Base-by-base conservation (phyloP, 2,329 filamentous ascomycete species). In the Colletotrichum eleusines region DNA sequence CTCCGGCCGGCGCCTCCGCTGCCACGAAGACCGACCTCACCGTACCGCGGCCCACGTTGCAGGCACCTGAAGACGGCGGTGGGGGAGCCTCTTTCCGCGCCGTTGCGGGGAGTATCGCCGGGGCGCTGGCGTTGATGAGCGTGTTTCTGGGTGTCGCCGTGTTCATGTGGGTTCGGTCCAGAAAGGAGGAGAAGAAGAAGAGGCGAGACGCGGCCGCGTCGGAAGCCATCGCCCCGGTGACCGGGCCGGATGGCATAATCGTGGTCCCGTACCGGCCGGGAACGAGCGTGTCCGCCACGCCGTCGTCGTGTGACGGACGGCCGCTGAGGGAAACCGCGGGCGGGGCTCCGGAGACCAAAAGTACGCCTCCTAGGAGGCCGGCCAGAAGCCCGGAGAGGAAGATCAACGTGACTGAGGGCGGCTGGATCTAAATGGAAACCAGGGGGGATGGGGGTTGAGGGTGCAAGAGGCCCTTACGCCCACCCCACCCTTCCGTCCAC, bases 111-210 rank as follows among this genome's bases (percentile, higher is more conserved):
- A 58, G 58, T 31, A 48, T 69, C 11, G 46, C 55, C 12, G 69
- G 69, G 5, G 69, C 69, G 7, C 35, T 71, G 6, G 64, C 69
- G 0, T 44, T 71, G n/a, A 38, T 71, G 20, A 53, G 69, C 2
- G 11, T 69, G 2, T 12, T 71, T 1, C 20, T 48, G 0, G 69
- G 58, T 3, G 46, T 26, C 1, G 40, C 38, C 5, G 14, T 63
- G 8, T 54, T 54, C 12, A 18, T 69, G 20, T 48, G 65, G 63
- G 7, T 48, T 4, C 44, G 62, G 12, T 28, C 50, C 28, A 60
- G 63, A 18, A 69, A 48, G 20, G 46, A 65, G n/a, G 35, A 26
- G 33, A 64, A 58, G 2, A 6, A 26, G 12, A 28, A 7, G 26
- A 40, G 12, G 20, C n/a, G 35, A 11, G 26, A 44, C 3, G 18